Conservation (phyloP, 345 rosid species). For the Salix caprea region DNA sequence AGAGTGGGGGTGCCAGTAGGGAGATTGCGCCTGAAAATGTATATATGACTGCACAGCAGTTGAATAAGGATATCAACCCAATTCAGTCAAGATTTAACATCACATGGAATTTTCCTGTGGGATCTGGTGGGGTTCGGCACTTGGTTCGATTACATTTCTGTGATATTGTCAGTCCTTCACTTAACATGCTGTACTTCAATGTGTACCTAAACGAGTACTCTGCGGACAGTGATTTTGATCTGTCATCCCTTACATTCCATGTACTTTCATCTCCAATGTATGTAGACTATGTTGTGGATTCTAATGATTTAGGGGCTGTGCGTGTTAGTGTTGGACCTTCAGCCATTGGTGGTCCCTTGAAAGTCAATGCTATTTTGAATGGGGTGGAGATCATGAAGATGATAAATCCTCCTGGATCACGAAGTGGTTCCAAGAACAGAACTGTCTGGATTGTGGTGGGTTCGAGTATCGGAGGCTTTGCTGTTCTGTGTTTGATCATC, state of each 20-base stretch:
- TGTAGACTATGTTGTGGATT: slow-evolving; percentile 66
- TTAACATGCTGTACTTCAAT: slow-evolving; percentile 72
- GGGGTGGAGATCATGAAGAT: slow-evolving; percentile 90
- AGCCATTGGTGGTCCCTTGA: slow-evolving; percentile 50
- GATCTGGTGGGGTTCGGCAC: slow-evolving; percentile 41
- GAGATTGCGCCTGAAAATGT: slow-evolving; percentile 83
- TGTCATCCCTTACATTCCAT: slow-evolving; percentile 61
- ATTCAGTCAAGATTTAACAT: slow-evolving; percentile 54
- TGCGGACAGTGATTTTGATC: slow-evolving; percentile 69
- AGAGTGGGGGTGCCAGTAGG: slow-evolving; percentile 54
- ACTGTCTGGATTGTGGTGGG: slow-evolving; percentile 48
- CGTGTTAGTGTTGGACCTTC: slow-evolving; percentile 83
- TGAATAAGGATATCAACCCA: slow-evolving; percentile 60
- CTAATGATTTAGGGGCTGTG: slow-evolving; percentile 46
- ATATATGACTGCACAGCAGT: slow-evolving; percentile 87
- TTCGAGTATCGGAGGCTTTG: slow-evolving; percentile 58
- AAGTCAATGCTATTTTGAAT: slow-evolving; percentile 67
- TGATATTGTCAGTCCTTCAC: slow-evolving; percentile 70
- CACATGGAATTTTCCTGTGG: slow-evolving; percentile 69
- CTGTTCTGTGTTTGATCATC: slow-evolving; percentile 31
- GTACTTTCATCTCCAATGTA: slow-evolving; percentile 67
- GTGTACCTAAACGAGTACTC: slow-evolving; percentile 61
- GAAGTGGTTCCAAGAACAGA: slow-evolving; percentile 33
- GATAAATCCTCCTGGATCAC: slow-evolving; percentile 30
- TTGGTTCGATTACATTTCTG: slow-evolving; percentile 91